Evolutionary conservation across 176 grass and related monocot species (phyloP).

Genomic region (Oryza meridionalis): DNA sequence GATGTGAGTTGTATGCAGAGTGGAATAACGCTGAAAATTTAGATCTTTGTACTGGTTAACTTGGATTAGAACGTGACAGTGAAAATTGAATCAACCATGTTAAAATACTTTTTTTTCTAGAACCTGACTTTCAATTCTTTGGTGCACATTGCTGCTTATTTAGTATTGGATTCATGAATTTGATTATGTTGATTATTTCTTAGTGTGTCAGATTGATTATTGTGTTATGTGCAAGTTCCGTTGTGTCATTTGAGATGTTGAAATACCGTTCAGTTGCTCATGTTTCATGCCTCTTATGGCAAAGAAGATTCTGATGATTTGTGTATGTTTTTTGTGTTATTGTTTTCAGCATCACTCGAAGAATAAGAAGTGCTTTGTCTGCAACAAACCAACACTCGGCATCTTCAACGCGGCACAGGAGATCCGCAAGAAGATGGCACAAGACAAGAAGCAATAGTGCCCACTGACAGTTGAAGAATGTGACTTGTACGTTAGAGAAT

Average conservation of each 20-base stretch:
- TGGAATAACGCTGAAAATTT: background rate
- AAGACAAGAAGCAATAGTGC: slow-evolving; percentile 62
- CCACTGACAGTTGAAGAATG: background rate
- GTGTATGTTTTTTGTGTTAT: background rate
- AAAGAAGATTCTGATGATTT: slow-evolving; percentile 7
- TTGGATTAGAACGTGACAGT: background rate
- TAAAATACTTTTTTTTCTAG: background rate
- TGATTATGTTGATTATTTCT: background rate
- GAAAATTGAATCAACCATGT: background rate
- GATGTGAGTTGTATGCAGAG: background rate
- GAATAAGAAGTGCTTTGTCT: slow-evolving; percentile 94
- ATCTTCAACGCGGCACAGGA: slow-evolving; percentile 88
- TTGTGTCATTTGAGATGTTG: background rate
- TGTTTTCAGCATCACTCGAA: slow-evolving; percentile 79
- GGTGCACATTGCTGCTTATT: background rate
- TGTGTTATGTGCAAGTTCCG: background rate
- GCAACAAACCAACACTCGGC: slow-evolving; percentile 82
- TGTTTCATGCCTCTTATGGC: background rate
- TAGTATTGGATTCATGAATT: background rate
- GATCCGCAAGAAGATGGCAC: slow-evolving; percentile 76
- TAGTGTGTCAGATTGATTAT: background rate
- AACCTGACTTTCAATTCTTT: background rate
- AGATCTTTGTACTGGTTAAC: background rate
- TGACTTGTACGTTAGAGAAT: background rate
- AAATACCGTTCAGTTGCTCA: background rate